These are phyloP conservation scores for Mortierella sp. DNA, from an alignment of 371 early-diverging fungal genomes.

Conservation along the genomic window DNA sequence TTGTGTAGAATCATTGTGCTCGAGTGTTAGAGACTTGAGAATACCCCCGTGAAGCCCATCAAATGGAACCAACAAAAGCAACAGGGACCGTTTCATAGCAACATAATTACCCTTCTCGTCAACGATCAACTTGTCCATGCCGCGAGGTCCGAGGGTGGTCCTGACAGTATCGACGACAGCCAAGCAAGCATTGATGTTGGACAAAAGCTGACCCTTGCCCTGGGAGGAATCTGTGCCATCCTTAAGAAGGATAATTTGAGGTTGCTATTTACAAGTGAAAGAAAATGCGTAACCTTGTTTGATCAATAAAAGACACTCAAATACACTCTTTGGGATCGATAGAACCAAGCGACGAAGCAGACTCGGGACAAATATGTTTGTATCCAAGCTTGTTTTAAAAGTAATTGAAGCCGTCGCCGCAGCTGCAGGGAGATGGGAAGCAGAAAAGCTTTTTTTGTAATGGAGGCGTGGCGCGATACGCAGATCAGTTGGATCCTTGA, in stretches of 20 bases:
- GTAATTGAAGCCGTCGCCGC: background rate
- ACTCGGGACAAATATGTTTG: background rate
- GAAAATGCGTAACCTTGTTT: background rate
- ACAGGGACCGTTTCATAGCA: background rate
- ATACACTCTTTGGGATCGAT: background rate
- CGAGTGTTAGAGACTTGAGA: background rate
- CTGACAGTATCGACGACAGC: constrained; percentile 97
- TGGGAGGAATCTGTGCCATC: constrained; percentile 99
- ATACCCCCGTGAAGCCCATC: background rate
- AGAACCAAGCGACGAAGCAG: background rate
- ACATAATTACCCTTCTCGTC: constrained; percentile 80
- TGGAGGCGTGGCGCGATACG: background rate
- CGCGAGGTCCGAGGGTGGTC: constrained; percentile 99
- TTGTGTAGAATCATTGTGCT: background rate
- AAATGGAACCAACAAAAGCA: background rate
- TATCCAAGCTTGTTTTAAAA: background rate
- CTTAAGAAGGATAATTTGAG: constrained; percentile 98
- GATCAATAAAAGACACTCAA: background rate
- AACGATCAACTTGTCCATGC: constrained; percentile 99
- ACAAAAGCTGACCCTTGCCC: constrained; percentile 98
- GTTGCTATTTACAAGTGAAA: constrained; percentile 78
- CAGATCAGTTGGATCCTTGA: constrained; percentile 4
- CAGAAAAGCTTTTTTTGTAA: background rate
- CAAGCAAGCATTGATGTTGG: constrained; percentile 98
- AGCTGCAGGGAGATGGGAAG: background rate